Percentiles rank a stretch among this genome's conserved stretches.
Evolutionary conservation across 2,329 filamentous ascomycete genomes (phyloP).

Genomic region (Sphaerulina musiva): DNA sequence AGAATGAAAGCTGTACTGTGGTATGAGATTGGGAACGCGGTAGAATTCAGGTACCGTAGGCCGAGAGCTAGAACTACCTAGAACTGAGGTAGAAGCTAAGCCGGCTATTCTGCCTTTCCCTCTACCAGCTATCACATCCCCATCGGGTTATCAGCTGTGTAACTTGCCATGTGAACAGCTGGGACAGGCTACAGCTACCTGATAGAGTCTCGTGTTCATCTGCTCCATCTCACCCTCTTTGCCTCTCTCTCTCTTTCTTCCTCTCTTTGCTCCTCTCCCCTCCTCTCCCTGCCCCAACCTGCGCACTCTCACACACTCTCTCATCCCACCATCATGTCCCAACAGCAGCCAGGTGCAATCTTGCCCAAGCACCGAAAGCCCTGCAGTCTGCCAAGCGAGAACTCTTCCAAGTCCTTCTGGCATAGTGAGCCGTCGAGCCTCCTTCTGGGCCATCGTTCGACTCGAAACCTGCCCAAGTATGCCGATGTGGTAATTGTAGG

Average conservation of each 20-base stretch:
- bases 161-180: background rate
- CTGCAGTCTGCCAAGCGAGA: slow-evolving; percentile 21
- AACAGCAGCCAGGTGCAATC: slow-evolving; percentile 11
- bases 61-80: no score
- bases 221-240: background rate
- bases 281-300: background rate
- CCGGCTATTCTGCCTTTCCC: background rate
- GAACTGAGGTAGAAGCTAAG: no score
- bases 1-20: background rate
- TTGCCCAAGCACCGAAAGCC: slow-evolving; percentile 20
- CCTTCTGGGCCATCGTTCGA: slow-evolving; percentile 63
- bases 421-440: slow-evolving; percentile 59
- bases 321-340: background rate
- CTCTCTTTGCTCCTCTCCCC: background rate
- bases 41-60: no score
- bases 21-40: no score
- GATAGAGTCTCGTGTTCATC: no score
- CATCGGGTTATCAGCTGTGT: slow-evolving; percentile 10
- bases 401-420: slow-evolving; percentile 59
- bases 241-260: background rate
- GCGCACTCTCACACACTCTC: background rate
- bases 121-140: background rate
- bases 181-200: background rate
- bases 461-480: slow-evolving; percentile 52
- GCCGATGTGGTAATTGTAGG: slow-evolving; percentile 68